A percentile compares a stretch with the other conserved stretches of the same genome.
These are phyloP conservation scores for Lactifluus pinguis DNA, from an alignment of 768 basidiomycete genomes.

Conservation along the genomic window DNA sequence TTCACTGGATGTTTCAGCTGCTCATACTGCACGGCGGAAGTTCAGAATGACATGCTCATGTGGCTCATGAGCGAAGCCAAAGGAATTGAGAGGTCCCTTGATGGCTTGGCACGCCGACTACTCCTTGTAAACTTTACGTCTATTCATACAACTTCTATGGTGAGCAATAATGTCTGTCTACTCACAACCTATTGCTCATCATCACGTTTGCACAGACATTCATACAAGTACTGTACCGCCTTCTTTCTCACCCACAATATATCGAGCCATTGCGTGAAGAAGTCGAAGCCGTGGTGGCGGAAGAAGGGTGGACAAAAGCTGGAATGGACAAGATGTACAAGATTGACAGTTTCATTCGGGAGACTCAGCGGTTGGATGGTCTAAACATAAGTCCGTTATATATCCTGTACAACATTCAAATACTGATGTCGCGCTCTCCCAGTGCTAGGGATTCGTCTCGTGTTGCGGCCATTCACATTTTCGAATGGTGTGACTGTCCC, in stretches of 20 bases:
- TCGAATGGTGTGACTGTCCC: constrained; percentile 37
- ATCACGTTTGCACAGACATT: constrained; percentile 20
- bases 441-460: constrained; percentile 27
- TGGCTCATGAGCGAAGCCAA: constrained; percentile 37
- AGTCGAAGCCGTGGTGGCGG: constrained; percentile 21
- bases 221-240: constrained; percentile 24
- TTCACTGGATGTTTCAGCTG: too few species aligned
- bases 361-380: constrained; percentile 23
- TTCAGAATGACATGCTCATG: constrained; percentile 37
- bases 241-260: constrained; percentile 25
- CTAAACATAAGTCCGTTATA: neutral
- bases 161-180: constrained; percentile 1
- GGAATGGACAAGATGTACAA: constrained; percentile 23
- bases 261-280: constrained; percentile 27
- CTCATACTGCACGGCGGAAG: neutral
- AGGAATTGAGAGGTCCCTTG: constrained; percentile 25
- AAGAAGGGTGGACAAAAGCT: constrained; percentile 2
- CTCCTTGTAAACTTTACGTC: constrained; percentile 29
- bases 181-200: neutral
- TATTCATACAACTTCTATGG: constrained; percentile 27
- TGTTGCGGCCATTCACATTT: constrained; percentile 33
- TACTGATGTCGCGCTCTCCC: neutral
- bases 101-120: constrained; percentile 25
- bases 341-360: constrained; percentile 30
- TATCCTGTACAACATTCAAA: too few species aligned